These are phyloP conservation scores for Chytridium lagenaria DNA, from an alignment of 371 early-diverging fungal species.

Conservation along the genomic window DNA sequence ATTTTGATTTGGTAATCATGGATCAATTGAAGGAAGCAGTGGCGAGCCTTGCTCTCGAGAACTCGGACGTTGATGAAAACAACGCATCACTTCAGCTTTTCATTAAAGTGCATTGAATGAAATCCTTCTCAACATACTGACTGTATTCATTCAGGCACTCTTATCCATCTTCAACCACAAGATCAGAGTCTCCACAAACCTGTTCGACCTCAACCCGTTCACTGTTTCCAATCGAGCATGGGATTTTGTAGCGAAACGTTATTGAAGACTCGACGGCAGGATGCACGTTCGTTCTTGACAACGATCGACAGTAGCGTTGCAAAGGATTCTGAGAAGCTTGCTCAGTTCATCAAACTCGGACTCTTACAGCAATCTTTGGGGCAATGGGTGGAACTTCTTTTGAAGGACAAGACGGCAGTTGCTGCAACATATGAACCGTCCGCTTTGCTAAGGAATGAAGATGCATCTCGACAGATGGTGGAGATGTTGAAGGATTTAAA, in stretches of 20 bases:
- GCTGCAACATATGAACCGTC: slow-evolving; percentile 22
- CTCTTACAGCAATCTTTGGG: slow-evolving; percentile 25
- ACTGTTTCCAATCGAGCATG: background rate
- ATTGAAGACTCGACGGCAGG: background rate
- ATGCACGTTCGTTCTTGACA: background rate
- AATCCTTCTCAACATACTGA: background rate
- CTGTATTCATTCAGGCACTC: background rate
- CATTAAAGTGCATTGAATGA: background rate
- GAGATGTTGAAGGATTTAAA: background rate
- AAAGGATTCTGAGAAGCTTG: background rate
- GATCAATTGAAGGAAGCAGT: background rate
- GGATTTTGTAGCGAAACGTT: slow-evolving; percentile 21
- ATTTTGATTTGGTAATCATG: background rate
- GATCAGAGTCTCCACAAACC: slow-evolving; percentile 5
- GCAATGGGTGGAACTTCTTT: slow-evolving; percentile 9
- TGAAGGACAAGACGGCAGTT: slow-evolving; percentile 7
- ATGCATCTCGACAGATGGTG: background rate
- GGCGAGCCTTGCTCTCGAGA: background rate
- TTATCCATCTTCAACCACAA: slow-evolving; percentile 2
- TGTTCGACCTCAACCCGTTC: slow-evolving; percentile 1
- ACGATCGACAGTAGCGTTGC: background rate
- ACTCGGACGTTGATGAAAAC: background rate
- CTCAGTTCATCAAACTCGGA: slow-evolving; percentile 21
- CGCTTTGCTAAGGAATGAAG: slow-evolving; percentile 10
- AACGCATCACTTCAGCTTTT: background rate